A percentile compares a stretch with the other conserved stretches of the same genome.
These are phyloP conservation scores for Exidia glandulosa DNA, from an alignment of 768 basidiomycete species.

Conservation along the genomic window DNA sequence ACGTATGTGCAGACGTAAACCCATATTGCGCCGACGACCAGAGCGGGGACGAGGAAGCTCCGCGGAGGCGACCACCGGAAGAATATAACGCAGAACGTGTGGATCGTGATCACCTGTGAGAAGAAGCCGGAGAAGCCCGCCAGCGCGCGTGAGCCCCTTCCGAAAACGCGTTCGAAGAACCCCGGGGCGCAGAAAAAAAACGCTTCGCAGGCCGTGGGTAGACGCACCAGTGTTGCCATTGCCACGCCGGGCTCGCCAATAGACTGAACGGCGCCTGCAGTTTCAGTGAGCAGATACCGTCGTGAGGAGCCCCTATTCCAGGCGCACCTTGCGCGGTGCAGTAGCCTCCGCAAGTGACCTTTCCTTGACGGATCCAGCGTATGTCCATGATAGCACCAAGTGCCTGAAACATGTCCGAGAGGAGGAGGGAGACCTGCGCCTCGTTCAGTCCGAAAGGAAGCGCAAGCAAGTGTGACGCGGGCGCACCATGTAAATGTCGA, in stretches of 20 bases:
- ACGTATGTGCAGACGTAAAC: slow-evolving; percentile 2
- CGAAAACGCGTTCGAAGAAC: too few species aligned
- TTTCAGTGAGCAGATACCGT: not conserved
- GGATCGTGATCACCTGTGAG: slow-evolving; percentile 4
- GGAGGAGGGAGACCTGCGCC: slow-evolving; percentile 1
- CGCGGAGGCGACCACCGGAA: slow-evolving; percentile 7
- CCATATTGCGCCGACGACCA: slow-evolving; percentile 7
- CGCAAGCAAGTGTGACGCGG: not conserved
- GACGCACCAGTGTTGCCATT: not conserved
- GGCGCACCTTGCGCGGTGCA: not conserved
- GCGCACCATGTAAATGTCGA: not conserved
- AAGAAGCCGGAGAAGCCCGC: too few species aligned
- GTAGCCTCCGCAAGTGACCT: not conserved
- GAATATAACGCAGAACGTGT: slow-evolving; percentile 9
- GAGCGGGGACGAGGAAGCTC: slow-evolving; percentile 2
- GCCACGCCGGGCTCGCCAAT: not conserved
- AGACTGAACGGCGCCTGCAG: not conserved
- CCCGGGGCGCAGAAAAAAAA: too few species aligned
- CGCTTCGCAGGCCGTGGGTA: too few species aligned
- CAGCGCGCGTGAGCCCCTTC: too few species aligned
- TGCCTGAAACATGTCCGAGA: not conserved
- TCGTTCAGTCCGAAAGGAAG: not conserved
- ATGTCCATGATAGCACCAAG: slow-evolving; percentile 1
- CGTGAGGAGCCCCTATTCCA: not conserved
- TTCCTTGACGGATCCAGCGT: slow-evolving; percentile 1